Base-by-base conservation (phyloP, 2,329 filamentous ascomycete genomes). In the Thelonectria discophora region DNA sequence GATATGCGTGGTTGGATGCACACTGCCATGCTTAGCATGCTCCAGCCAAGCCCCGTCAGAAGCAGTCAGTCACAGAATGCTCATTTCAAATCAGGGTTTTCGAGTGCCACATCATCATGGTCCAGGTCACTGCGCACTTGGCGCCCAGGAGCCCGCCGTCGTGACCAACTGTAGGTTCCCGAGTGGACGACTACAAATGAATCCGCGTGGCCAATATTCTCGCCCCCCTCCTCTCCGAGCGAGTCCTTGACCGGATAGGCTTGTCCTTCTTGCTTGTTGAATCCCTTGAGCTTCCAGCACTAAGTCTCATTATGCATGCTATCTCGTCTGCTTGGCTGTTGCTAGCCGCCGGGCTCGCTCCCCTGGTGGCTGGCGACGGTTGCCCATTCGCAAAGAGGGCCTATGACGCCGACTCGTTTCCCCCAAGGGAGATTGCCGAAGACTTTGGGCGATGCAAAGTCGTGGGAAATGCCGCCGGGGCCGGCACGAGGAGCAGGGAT, bases 401-500 rank as follows among this genome's bases (percentile, higher is more conserved):
- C 3, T 34, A 20, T 9, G 30, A 42, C n/a, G 32, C 48, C 18
- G 55, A 62, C n/a, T 18, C 17, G 18, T 43, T 43, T 17, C 42
- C 42, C 9, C 42, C 42, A 1, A 24, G 61, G 50, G 67, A 67
- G 30, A 67, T 69, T 12, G 18, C 61, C 2, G 57, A 70, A 40
- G 52, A 64, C 47, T 71, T 71, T 50, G 69, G 67, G 10, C 54
- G 56, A 40, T 71, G 69, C 45, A 46, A 43, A 55, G 42, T 54
- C 10, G 39, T 57, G 9, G 66, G 69, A 71, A 82, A 82, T 62
- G 76, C 78, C 43, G 82, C 77, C 59, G 89, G 89, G 67, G 86
- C 85, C 69, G 91, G 90, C 71, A 90, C 88, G 69, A 80, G 81
- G 63, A 92, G 88, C 80, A 73, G 70, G 56, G 89, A 93, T 81